Evolutionary conservation across 495 filamentous ascomycete genomes (phyloP), one percentile per base, ranked within the genome.

Genomic region (Physcia stellaris): DNA sequence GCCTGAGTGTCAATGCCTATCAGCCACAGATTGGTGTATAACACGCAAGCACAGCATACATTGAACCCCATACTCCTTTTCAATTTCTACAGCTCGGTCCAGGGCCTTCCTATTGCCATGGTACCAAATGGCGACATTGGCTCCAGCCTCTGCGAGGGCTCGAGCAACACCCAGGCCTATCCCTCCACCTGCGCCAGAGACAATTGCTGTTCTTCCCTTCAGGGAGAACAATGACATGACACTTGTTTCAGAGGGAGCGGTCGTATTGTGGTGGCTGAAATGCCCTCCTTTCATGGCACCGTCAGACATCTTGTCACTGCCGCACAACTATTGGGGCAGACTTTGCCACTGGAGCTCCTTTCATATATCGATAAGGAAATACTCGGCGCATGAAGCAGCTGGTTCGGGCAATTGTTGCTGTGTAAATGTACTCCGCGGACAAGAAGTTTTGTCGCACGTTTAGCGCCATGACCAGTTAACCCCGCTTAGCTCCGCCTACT

Each of bases 41-140:
- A 18, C 4, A 4, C 4, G 7, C 17, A 15, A 18, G 6, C 13
- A 13, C 9, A n/a, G 50, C 60, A 46, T 55, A 88, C 85, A 78
- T 58, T 79, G 79, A 32, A 94, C 83, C n/a, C 81, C 80, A 47
- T 78, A 90, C 27, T 69, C 70, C 48, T 73, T 60, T 48, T 77
- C 80, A 39, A 92, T 80, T 33, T 80, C 75, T 15, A 66, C 66
- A 2, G 86, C 86, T n/a, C 74, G 64, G 31, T 78, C 70, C 28
- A 75, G 42, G 6, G 79, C 77, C 45, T 80, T 76, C 50, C 70
- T 67, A 60, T 90, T 86, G 54, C 65, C 73, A 52, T 85, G 84
- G 50, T 86, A 93, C 78, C 81, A 88, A 22, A 94, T 74, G 3
- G 81, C 85, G 29, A 93, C 80, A 46, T 94, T 85, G 24, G 86